Conservation (phyloP, 31 red algal genomes). For the Bonnemaisonia californica region DNA sequence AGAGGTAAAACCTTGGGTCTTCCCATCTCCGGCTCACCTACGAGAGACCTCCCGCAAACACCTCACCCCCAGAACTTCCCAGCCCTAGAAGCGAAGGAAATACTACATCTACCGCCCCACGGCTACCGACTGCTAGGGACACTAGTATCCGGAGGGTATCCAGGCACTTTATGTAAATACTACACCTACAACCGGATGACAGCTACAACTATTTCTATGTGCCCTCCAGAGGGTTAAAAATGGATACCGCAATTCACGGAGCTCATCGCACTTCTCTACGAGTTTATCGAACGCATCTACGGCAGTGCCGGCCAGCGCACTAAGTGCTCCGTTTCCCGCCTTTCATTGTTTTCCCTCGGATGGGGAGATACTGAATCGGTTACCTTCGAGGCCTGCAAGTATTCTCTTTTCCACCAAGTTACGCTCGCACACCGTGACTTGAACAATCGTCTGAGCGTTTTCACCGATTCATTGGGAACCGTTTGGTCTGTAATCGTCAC, state of each 20-base stretch:
- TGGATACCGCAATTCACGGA: conserved; percentile 40
- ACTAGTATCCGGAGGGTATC: too few relatives aligned
- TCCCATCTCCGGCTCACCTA: too few relatives aligned
- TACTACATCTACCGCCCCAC: too few relatives aligned
- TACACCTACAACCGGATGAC: conserved; percentile 23
- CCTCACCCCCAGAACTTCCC: too few relatives aligned
- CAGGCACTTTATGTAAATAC: too few relatives aligned
- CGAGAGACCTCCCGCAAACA: too few relatives aligned
- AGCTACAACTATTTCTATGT: conserved; percentile 40
- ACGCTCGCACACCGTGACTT: conserved; percentile 44
- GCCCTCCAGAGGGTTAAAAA: conserved; percentile 54
- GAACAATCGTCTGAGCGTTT: conserved; percentile 35
- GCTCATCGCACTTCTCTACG: conserved; percentile 30
- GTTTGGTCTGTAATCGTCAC: conserved; percentile 51
- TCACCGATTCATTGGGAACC: conserved; percentile 38
- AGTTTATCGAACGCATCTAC: conserved; percentile 49
- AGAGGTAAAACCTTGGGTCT: too few relatives aligned
- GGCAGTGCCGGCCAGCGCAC: conserved; percentile 36
- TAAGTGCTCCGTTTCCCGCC: conserved; percentile 8
- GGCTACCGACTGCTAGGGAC: too few relatives aligned
- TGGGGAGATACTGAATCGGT: conserved; percentile 41
- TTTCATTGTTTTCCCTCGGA: conserved; percentile 1
- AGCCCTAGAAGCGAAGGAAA: too few relatives aligned
- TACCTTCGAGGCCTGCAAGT: conserved; percentile 28
- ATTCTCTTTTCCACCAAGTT: conserved; percentile 32